These are phyloP conservation scores for Colletotrichum sp. DNA, from an alignment of 2,329 filamentous ascomycete species.

Conservation along the genomic window DNA sequence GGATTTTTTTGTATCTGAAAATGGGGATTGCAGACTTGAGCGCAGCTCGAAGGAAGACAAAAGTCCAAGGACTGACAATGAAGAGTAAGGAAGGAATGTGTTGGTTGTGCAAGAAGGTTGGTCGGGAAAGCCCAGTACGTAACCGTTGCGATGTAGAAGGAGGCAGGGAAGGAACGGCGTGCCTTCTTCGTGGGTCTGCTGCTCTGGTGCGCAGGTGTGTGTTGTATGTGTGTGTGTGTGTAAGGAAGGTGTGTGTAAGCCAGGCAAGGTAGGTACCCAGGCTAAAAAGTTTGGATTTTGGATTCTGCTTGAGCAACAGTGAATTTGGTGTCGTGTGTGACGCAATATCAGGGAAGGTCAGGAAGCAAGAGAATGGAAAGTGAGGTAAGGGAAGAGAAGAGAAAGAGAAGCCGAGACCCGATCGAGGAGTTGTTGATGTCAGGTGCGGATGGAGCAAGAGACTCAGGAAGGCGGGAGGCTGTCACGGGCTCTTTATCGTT, in stretches of 20 bases:
- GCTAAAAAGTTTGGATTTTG: not conserved
- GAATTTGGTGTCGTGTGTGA: conserved; percentile 2
- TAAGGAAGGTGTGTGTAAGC: not conserved
- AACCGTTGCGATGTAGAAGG: conserved; percentile 10
- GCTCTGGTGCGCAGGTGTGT: not conserved
- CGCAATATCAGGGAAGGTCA: conserved; percentile 7
- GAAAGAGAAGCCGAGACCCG: not conserved
- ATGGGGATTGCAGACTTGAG: not conserved
- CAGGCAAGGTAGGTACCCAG: not conserved
- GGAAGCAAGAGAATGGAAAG: conserved; percentile 3
- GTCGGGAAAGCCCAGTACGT: conserved; percentile 9
- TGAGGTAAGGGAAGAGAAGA: not conserved
- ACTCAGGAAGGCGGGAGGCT: conserved; percentile 15
- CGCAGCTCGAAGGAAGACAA: not conserved
- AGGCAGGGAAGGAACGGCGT: conserved; percentile 19
- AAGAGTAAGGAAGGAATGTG: conserved; percentile 15
- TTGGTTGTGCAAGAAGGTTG: conserved; percentile 16
- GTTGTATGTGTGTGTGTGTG: not conserved
- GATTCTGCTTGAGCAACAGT: not conserved
- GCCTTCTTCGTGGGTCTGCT: not conserved
- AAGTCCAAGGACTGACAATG: conserved; percentile 2
- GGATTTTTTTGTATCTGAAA: conserved; percentile 8
- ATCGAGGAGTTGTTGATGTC: conserved; percentile 7
- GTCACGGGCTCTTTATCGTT: conserved; percentile 19
- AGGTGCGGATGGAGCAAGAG: conserved; percentile 10